Evolutionary conservation across 331 rosid species (phyloP).

Genomic region (Quercus lobata): DNA sequence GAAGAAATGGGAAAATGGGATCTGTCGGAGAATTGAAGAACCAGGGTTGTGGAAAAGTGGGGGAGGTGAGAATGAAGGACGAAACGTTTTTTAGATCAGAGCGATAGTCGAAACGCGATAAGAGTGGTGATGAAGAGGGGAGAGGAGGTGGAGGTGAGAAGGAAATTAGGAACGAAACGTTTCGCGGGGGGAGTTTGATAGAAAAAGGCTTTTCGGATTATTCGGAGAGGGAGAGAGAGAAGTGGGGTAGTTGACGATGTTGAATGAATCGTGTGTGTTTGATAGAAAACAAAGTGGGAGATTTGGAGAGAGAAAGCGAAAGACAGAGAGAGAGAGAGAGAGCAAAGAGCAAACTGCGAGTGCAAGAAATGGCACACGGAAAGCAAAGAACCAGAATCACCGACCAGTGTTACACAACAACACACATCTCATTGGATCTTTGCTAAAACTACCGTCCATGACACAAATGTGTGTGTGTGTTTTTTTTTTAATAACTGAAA

Average conservation of each 20-base stretch:
- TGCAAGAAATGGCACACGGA: not conserved
- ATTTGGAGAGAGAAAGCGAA: not conserved
- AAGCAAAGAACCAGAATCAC: not conserved
- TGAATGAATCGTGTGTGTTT: not conserved
- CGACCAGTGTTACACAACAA: too few species aligned
- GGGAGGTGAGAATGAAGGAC: not conserved
- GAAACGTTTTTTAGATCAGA: not conserved
- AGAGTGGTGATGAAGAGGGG: not conserved
- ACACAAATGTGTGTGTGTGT: too few species aligned
- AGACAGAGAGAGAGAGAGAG: not conserved
- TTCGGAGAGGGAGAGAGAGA: not conserved
- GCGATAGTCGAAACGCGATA: not conserved
- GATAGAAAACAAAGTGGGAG: not conserved
- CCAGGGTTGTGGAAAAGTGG: too few species aligned
- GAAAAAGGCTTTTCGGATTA: not conserved
- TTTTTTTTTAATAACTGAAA: too few species aligned
- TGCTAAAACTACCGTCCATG: too few species aligned
- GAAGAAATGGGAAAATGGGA: too few species aligned
- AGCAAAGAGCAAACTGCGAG: too few species aligned
- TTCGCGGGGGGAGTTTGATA: not conserved
- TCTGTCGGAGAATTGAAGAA: too few species aligned
- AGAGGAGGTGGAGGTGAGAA: not conserved
- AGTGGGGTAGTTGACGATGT: conserved; percentile 13
- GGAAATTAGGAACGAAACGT: not conserved
- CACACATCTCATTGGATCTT: too few species aligned